Evolutionary conservation across 176 grass and related monocot genomes (phyloP), one percentile per base, ranked within the genome.

Genomic region (Avena sativa): DNA sequence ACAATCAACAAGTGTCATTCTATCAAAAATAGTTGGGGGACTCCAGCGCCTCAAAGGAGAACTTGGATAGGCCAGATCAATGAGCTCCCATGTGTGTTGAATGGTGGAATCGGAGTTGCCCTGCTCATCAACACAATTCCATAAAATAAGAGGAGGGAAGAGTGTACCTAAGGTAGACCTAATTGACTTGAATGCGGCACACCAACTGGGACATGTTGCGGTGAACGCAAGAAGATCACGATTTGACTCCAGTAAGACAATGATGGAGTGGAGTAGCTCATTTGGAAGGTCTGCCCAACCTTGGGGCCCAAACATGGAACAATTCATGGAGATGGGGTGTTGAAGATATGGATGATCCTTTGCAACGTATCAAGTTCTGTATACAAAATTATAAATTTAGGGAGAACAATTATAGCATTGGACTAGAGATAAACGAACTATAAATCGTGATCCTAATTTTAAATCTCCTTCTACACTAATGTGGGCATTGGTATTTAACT

Each of bases 281-380:
- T 84, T 59, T 4, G 34, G 79, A 16, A 92, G 68, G 19, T 87
- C 65, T 36, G 80, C 83, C 91, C 91, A 89, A 3, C 75, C 82
- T 46, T 74, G 51, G 25, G n/a, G 4, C 17, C 12, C 36, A 23
- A 10, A 0, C 3, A 26, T 30, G 57, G 3, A 13, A 36, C 63
- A 32, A 15, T 32, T 0, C 16, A 11, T 46, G 10, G 75, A 59
- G 32, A 57, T 19, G 2, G 50, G 12, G 3, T 52, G 12, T 52
- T 52, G 13, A 0, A 15, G 0, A 52, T 52, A 0, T 52, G 3
- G 50, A 4, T 14, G 50, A 52, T 15, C 1, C 3, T 52, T 52
- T 52, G 50, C 50, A 52, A 14, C 3, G 12, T 52, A 15, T 15
- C 50, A 52, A 52, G 1, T 52, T 52, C 50, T 15, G 12, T 13